phyloP scores from a whole-genome alignment of 306 rosid genomes.

The Gastrolobium bilobum region DNA sequence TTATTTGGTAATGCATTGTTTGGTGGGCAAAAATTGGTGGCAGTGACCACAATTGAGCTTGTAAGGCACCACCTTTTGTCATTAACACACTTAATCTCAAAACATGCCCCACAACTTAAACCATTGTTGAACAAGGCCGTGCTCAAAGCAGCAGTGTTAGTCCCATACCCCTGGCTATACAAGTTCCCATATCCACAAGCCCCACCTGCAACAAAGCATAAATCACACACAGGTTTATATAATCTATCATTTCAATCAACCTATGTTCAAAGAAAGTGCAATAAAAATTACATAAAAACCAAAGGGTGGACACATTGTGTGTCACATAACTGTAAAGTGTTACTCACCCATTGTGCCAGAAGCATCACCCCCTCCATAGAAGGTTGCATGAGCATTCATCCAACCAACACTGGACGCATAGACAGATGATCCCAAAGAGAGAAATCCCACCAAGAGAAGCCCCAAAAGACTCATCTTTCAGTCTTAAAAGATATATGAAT shows the following conservation, averaged over 20 bases:
- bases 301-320: not conserved
- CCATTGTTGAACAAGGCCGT: slow-evolving; percentile 82
- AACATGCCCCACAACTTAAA: slow-evolving; percentile 81
- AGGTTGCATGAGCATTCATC: slow-evolving; percentile 84
- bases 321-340: not conserved
- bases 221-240: not conserved
- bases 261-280: too few species aligned
- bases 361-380: slow-evolving; percentile 93
- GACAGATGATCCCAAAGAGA: slow-evolving; percentile 46
- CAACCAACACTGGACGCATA: slow-evolving; percentile 57
- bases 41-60: slow-evolving; percentile 68
- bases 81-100: slow-evolving; percentile 68
- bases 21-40: slow-evolving; percentile 88
- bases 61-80: slow-evolving; percentile 74
- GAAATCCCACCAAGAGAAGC: slow-evolving; percentile 55
- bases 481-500: not conserved
- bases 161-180: slow-evolving; percentile 82
- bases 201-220: slow-evolving; percentile 59
- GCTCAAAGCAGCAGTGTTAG: slow-evolving; percentile 82
- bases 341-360: slow-evolving; percentile 89
- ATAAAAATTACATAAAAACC: not conserved
- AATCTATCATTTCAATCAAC: not conserved
- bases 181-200: slow-evolving; percentile 88
- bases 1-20: slow-evolving; percentile 75
- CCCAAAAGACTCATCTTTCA: slow-evolving; percentile 57